Base-by-base conservation (phyloP, 164 flowering plant genomes). In the Sextonia rubra region DNA sequence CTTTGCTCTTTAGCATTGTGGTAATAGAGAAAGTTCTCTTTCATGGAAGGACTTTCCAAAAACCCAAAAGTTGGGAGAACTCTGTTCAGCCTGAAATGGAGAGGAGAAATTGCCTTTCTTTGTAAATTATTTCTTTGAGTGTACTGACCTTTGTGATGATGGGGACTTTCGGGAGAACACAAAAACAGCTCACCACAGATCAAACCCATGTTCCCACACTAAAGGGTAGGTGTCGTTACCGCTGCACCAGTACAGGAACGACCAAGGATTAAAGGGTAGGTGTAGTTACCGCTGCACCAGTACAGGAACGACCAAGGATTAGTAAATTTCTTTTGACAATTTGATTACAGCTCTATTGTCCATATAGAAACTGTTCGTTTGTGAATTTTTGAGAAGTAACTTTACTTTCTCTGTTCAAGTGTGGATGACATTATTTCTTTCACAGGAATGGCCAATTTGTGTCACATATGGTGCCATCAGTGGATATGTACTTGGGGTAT, bases 391-490 rank as follows among this genome's bases (percentile, higher is more conserved):
- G 14, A 66, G 69, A 66, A 37, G 26, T 2, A 66, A n/a, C 37
- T 26, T 26, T 32, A 6, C 15, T 66, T 1, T 66, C 37, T 66
- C 32, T 37, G 52, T 37, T 44, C 5, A 66, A 18, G 52, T 14
- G 12, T 32, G 52, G 9, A 18, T 25, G 44, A 62, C 12, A 1
- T 30, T 27, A 6, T 26, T 15, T 30, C 68, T 64, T 4, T 29
- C 79, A 79, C 71, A 94, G 99, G 98, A 94, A 74, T 94, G 99
- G 99, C 99, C 99, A 20, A 82, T 91, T 69, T 90, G 91, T 73
- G 99, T 94, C 79, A 90, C 82, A 52, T 91, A 87, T 77, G 97
- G 97, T 78, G 90, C 94, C 29, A 69, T 92, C 20, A 68, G 73
- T 9, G 99, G 97, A 17, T 91, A 91, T 80, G n/a, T 81, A 58